Base-by-base conservation (phyloP, 73 alveolate species). In the Diophrys appendiculata region DNA sequence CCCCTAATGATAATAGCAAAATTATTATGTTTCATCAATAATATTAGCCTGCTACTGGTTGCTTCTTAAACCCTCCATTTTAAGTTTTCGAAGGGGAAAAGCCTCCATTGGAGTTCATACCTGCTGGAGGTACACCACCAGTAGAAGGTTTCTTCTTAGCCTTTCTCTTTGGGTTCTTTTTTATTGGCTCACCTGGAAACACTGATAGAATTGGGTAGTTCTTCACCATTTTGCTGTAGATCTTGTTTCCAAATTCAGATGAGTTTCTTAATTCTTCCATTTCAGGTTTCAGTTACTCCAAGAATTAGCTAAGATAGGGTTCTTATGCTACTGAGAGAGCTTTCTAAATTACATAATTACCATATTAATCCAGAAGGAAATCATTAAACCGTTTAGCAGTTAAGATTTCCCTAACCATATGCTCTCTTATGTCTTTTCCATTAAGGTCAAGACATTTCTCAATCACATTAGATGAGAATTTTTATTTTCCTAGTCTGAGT, bases 391-490 rank as follows among this genome's bases (percentile, higher is more conserved):
- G n/a, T 28, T 73, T 78, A 3, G 88, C 78, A 13, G 77, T 33
- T 22, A 81, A 52, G 23, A 87, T 81, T 52, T 81, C 88, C 60
- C 54, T 69, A 27, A 87, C 90, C 88, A 87, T 87, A 32, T 33
- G 31, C 24, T 87, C 85, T 60, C 68, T 81, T 31, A 87, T 60
- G 29, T 81, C 90, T 33, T 68, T 23, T 5, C 68, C 68, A 65
- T 87, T 87, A 24, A 70, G 85, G 77, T 96, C 98, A 34, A 96
- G 83, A 75, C 98, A 93, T 69, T 94, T 95, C 68, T 96, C 99
- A 34, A 96, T 95, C 56, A 96, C 99, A 92, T 93, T 96, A 22
- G 98, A 91, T 60, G 97, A 89, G 91, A 90, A 96, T 91, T 96
- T 96, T 67, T 91, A 95, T 76, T 78, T 90, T 8, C 97, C 90